Base-by-base conservation (phyloP, 2,329 filamentous ascomycete genomes). In the Nectriaceae sp. region DNA sequence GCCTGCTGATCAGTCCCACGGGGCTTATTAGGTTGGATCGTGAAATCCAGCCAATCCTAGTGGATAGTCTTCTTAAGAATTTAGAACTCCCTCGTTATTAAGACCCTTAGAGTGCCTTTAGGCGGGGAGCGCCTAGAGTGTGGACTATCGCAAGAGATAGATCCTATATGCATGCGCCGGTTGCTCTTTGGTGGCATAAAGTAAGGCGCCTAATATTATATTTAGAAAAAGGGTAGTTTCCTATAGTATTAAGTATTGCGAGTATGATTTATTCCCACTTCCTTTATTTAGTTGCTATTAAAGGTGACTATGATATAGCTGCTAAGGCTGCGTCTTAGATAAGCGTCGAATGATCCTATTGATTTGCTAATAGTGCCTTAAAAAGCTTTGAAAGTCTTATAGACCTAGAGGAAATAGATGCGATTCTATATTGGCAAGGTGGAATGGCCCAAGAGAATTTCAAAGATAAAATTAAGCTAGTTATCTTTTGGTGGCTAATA, bases 201-300 rank as follows among this genome's bases (percentile, higher is more conserved):
- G 13, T 49, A 49, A 15, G 24, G 36, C 2, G 41, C 46, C 36
- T 16, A 49, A 26, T 44, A 49, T 26, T n/a, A n/a, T n/a, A n/a
- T n/a, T n/a, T n/a, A n/a, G n/a, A n/a, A n/a, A n/a, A n/a, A n/a
- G n/a, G n/a, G 10, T 21, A 26, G 46, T 26, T 49, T 49, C 11
- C 11, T 21, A 26, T 49, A 16, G 18, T 49, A 40, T 41, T 21
- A 49, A 11, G 41, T 49, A 20, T 20, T 20, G 0, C 11, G 5
- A 15, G 13, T 13, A 40, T 49, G 20, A 3, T 33, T 49, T 11
- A 21, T 49, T 5, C 46, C 26, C 13, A 49, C 47, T 18, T 49
- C 47, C 19, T 49, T 49, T 4, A 11, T 36, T 15, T 21, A 29
- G 21, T 49, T 29, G 16, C 47, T 49, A n/a, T 49, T 49, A 19